Conservation (phyloP, 179 eudicot genomes). For the Heliamphora pulchella region DNA sequence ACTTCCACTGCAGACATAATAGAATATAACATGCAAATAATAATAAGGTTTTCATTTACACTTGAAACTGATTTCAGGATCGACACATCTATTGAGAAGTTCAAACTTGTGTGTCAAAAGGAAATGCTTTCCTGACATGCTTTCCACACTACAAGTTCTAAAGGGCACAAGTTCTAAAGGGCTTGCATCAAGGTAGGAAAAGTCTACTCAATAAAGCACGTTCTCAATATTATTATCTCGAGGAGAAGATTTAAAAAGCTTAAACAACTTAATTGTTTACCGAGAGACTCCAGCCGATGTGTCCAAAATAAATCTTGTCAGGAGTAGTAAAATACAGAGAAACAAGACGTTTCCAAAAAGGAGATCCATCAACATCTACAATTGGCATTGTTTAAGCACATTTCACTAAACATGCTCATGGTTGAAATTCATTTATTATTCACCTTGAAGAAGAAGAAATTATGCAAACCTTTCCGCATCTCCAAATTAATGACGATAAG, state of each 20-base stretch:
- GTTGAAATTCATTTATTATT: not conserved
- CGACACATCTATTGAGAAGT: not conserved
- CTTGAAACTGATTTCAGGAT: not conserved
- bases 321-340: slow-evolving; percentile 23
- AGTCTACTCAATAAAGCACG: not conserved
- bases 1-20: not conserved
- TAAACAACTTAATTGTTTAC: slow-evolving; percentile 15
- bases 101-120: not conserved
- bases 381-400: not conserved
- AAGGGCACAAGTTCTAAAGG: not conserved
- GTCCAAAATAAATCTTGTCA: slow-evolving; percentile 27
- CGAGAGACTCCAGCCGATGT: slow-evolving; percentile 19
- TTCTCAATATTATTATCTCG: not conserved
- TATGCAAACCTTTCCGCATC: slow-evolving; percentile 32
- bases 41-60: not conserved
- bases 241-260: not conserved
- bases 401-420: not conserved
- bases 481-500: slow-evolving; percentile 24
- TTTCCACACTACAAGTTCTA: slow-evolving; percentile 2
- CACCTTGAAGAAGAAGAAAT: not conserved
- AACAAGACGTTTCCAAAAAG: slow-evolving; percentile 30
- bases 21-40: not conserved
- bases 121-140: not conserved
- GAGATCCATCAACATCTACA: slow-evolving; percentile 33
- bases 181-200: not conserved